phyloP scores from a whole-genome alignment of 169 alveolate species.

The Eimeria praecox region DNA sequence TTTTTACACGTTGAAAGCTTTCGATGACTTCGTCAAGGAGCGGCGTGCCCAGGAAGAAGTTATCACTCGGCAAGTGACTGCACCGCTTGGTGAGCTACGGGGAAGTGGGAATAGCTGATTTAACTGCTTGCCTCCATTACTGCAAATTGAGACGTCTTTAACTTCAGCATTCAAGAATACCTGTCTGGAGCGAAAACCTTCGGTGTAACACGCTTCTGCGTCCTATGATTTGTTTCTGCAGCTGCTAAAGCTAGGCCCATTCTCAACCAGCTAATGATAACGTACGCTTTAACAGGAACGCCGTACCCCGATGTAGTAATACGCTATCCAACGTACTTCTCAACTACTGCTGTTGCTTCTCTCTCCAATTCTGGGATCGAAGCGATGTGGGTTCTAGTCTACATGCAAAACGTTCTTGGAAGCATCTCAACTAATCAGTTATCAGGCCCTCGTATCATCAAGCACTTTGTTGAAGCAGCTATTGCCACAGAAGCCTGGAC shows the following conservation, averaged over 20 bases:
- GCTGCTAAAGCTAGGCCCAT: conserved; percentile 57
- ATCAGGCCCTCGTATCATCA: not conserved
- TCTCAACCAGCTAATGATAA: conserved; percentile 40
- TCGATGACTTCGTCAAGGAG: conserved; percentile 17
- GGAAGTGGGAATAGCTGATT: not conserved
- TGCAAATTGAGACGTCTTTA: not conserved
- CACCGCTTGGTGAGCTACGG: conserved; percentile 39
- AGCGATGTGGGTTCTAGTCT: not conserved
- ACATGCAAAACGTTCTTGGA: conserved; percentile 34
- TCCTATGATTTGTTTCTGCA: not conserved
- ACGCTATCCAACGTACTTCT: conserved; percentile 32
- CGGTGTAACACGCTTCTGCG: not conserved
- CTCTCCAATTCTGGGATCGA: conserved; percentile 1
- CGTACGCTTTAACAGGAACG: not conserved
- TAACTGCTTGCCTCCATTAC: not conserved
- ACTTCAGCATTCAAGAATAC: not conserved
- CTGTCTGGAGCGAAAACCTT: not conserved
- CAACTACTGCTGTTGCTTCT: conserved; percentile 5
- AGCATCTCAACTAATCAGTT: not conserved
- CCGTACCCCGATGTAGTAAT: conserved; percentile 6
- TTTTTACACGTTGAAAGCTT: conserved; percentile 13
- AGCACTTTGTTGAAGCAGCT: conserved; percentile 11
- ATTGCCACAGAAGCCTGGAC: conserved; percentile 34
- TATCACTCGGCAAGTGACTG: conserved; percentile 32
- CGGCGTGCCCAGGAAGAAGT: not conserved